phyloP scores from a whole-genome alignment of 1,284 basidiomycete species.

The Peniophora sp. region DNA sequence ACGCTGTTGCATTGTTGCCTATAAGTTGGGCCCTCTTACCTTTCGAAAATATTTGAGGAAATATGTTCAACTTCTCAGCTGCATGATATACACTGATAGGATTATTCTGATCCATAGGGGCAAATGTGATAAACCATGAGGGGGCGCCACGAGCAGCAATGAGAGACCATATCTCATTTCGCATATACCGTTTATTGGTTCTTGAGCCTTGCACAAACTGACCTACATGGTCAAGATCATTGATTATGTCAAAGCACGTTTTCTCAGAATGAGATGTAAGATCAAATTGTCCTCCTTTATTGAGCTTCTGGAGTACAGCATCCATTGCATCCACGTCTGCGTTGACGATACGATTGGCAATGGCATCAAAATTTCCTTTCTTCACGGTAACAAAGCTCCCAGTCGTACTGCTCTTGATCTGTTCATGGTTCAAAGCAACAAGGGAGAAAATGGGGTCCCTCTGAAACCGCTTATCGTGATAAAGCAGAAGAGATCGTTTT shows the following conservation, averaged over 20 bases:
- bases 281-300: constrained; percentile 18
- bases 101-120: constrained; percentile 14
- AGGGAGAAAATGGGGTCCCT: constrained; percentile 20
- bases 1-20: not conserved
- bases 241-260: constrained; percentile 23
- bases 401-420: constrained; percentile 20
- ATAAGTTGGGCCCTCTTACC: not conserved
- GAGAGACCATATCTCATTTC: constrained; percentile 30
- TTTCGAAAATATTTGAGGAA: not conserved
- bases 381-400: constrained; percentile 20
- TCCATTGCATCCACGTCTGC: not conserved
- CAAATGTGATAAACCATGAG: constrained; percentile 28
- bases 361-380: constrained; percentile 5
- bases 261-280: constrained; percentile 22
- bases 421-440: constrained; percentile 31
- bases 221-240: constrained; percentile 25
- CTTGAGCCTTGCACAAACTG: constrained; percentile 23
- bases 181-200: constrained; percentile 23
- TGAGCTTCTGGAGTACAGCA: not conserved
- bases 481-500: constrained; percentile 16
- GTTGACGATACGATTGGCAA: not conserved
- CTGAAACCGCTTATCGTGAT: not conserved
- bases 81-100: not conserved
- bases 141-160: constrained; percentile 23
- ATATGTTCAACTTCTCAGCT: not conserved